phyloP scores from a whole-genome alignment of 2,329 filamentous ascomycete species.

The Trichoderma sp. region DNA sequence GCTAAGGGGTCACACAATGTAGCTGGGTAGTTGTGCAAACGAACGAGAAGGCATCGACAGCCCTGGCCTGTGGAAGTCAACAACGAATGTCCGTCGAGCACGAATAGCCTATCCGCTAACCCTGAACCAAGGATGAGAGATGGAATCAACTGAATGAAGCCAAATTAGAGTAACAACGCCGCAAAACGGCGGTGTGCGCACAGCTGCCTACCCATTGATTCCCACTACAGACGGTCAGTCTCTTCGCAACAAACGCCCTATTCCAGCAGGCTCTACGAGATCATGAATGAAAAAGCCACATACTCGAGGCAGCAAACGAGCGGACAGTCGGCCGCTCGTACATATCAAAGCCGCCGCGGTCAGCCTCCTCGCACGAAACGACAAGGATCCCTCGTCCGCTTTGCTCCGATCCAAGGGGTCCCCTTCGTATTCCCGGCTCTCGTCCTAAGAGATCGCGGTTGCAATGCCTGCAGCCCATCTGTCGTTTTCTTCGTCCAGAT shows the following conservation, averaged over 20 bases:
- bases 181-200: slow-evolving; percentile 16
- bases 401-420: neutral
- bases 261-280: neutral
- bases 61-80: too few species aligned
- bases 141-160: neutral
- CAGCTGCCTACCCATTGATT: neutral
- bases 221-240: neutral
- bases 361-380: neutral
- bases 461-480: neutral
- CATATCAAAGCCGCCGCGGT: too few species aligned
- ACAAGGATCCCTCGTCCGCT: neutral
- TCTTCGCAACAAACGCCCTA: neutral
- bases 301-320: neutral
- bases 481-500: slow-evolving; percentile 9
- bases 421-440: slow-evolving; percentile 14
- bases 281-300: neutral
- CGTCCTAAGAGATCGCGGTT: slow-evolving; percentile 6
- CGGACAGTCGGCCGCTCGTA: neutral
- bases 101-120: too few species aligned
- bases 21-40: too few species aligned
- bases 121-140: too few species aligned
- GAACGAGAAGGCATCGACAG: neutral
- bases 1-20: too few species aligned
- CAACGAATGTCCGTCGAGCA: neutral
- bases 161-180: neutral